phyloP scores from a whole-genome alignment of 2,329 filamentous ascomycete genomes.

The Epichloe glyceriae region DNA sequence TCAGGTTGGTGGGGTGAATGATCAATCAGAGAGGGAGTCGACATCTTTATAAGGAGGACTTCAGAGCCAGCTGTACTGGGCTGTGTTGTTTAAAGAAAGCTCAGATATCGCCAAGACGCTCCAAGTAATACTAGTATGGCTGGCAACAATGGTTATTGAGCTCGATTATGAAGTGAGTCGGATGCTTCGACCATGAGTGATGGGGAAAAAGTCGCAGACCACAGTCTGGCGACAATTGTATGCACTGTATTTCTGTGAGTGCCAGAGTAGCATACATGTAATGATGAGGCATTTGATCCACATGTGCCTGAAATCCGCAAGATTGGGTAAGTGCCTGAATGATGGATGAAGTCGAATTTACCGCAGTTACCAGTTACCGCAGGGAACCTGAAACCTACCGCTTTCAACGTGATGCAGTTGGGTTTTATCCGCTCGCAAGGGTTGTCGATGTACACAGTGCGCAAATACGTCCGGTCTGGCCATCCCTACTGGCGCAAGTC shows the following conservation, averaged over 20 bases:
- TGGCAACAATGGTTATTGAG: neutral
- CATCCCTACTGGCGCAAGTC: neutral
- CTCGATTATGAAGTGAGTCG: neutral
- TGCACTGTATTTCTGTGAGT: neutral
- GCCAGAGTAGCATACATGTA: neutral
- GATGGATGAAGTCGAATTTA: neutral
- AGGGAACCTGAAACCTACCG: neutral
- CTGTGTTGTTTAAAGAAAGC: neutral
- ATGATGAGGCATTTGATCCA: neutral
- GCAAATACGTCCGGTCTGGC: neutral
- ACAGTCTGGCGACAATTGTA: neutral
- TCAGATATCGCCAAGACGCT: neutral
- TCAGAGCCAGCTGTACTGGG: neutral
- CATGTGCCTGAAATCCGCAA: neutral
- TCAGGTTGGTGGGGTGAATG: constrained; percentile 79
- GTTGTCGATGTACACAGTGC: neutral
- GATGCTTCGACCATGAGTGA: neutral
- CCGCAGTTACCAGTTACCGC: neutral
- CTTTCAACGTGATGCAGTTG: neutral
- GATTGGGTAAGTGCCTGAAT: neutral
- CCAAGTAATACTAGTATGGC: neutral
- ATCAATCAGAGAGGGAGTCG: constrained; percentile 45
- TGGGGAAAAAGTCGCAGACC: neutral
- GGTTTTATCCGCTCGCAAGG: neutral
- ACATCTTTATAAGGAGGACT: constrained; percentile 25